phyloP scores from a whole-genome alignment of 2,329 filamentous ascomycete species.

The Fusarium phyllophilum region DNA sequence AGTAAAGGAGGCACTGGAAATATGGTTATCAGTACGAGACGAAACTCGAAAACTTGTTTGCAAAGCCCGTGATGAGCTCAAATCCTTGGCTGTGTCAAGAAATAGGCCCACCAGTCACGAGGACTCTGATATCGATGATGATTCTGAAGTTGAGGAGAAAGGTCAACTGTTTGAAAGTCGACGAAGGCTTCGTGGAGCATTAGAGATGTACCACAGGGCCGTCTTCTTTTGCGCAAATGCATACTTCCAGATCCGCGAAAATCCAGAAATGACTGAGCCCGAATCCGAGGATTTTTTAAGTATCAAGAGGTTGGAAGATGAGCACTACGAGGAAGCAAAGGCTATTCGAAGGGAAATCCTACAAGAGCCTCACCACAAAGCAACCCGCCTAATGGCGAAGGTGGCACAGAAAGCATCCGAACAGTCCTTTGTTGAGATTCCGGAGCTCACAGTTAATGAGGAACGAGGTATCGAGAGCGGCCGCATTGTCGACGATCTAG shows the following conservation, averaged over 20 bases:
- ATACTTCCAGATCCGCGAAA: slow-evolving; percentile 83
- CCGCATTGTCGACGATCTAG: slow-evolving; percentile 72
- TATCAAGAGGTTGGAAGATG: slow-evolving; percentile 76
- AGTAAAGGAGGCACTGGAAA: slow-evolving; percentile 72
- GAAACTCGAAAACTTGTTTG: slow-evolving; percentile 64
- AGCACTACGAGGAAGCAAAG: slow-evolving; percentile 83
- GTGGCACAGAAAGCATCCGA: slow-evolving; percentile 64
- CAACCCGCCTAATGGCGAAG: slow-evolving; percentile 65
- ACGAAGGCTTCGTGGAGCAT: slow-evolving; percentile 72
- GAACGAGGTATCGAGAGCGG: slow-evolving; percentile 78
- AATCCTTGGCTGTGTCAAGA: slow-evolving; percentile 54
- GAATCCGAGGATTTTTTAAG: slow-evolving; percentile 73
- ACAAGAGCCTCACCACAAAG: slow-evolving; percentile 57
- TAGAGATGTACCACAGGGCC: slow-evolving; percentile 85
- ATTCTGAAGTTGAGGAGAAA: slow-evolving; percentile 48
- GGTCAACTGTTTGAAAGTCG: slow-evolving; percentile 66
- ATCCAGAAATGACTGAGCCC: slow-evolving; percentile 70
- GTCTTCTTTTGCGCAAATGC: slow-evolving; percentile 87
- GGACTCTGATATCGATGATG: slow-evolving; percentile 44
- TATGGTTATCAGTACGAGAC: slow-evolving; percentile 72
- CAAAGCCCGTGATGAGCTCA: slow-evolving; percentile 72
- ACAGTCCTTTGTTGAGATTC: slow-evolving; percentile 70
- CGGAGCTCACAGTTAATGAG: slow-evolving; percentile 62
- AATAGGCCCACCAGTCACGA: slow-evolving; percentile 1
- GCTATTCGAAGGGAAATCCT: slow-evolving; percentile 80